phyloP scores from a whole-genome alignment of 805 yeast genomes.

The Saccharomyces mikatae region DNA sequence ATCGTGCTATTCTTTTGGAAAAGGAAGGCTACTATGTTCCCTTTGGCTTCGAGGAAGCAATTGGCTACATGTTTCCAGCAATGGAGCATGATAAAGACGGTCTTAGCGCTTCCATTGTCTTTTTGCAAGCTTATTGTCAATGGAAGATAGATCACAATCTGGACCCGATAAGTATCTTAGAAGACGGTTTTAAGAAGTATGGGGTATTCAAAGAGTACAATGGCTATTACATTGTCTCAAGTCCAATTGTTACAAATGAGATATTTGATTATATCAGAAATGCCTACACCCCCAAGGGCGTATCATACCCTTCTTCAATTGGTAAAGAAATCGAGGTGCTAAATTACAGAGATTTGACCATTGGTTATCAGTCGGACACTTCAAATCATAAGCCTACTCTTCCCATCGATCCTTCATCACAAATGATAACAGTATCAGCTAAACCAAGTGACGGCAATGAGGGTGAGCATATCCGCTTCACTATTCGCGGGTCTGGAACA shows the following conservation, averaged over 20 bases:
- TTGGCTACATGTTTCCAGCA: constrained; percentile 82
- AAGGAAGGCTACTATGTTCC: constrained; percentile 61
- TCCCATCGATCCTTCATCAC: constrained; percentile 66
- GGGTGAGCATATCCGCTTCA: constrained; percentile 51
- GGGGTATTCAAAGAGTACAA: constrained; percentile 83
- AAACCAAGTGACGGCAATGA: constrained; percentile 12
- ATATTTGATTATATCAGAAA: constrained; percentile 51
- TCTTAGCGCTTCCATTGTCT: constrained; percentile 66
- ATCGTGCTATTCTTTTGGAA: constrained; percentile 69
- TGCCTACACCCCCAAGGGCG: constrained; percentile 17
- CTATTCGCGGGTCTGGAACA: constrained; percentile 92
- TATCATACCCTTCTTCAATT: constrained; percentile 38
- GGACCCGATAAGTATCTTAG: constrained; percentile 39
- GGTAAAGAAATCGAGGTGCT: constrained; percentile 48
- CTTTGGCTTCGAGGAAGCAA: constrained; percentile 91
- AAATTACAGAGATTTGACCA: constrained; percentile 77
- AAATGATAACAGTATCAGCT: constrained; percentile 74
- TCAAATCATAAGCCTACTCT: constrained; percentile 48
- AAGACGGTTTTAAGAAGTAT: constrained; percentile 50
- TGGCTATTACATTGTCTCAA: constrained; percentile 70
- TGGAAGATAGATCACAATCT: constrained; percentile 41
- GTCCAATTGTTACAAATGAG: constrained; percentile 40
- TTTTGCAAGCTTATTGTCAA: constrained; percentile 55
- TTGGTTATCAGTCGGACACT: constrained; percentile 71
- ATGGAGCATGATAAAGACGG: constrained; percentile 89